Evolutionary conservation across 208 protist species (phyloP), one percentile per base, ranked within the genome.

Genomic region (Acanthamoeba castellanii): DNA sequence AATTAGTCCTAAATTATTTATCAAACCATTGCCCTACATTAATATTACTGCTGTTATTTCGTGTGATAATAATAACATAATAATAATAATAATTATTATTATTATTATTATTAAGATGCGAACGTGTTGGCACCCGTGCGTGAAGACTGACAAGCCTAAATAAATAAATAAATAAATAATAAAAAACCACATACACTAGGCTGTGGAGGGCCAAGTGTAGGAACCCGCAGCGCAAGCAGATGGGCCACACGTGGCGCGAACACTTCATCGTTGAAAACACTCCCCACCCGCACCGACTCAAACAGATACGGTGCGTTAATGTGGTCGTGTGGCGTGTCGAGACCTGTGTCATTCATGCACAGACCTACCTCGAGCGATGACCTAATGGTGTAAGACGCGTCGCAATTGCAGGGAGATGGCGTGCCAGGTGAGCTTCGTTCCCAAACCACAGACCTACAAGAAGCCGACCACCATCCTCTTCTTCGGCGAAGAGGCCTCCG

Each of bases 381-480:
- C 55, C 20, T 16, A 16, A 64, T 6, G 57, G 1, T 27, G 0
- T 3, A 64, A 16, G 18, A 27, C 22, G 57, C 11, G 5, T 25
- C 22, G 57, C 57, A 11, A 47, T 47, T 47, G 45, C 45, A 85
- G 78, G 45, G 47, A 85, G 27, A 85, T n/a, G 78, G 78, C 78
- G 20, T 85, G 78, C 27, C 52, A 25, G 27, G 78, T 85, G 47
- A 50, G 57, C 78, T 85, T 85, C n/a, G 78, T 85, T 0, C 78
- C 78, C 18, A 85, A 85, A 34, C 78, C 78, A 59, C 78, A 52
- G 14, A 85, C 78, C 18, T 85, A 85, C 78, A 85, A 85, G 78
- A 52, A 57, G 47, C 78, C 78, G 13, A 59, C 45, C 37, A 85
- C 78, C 2, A 50, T 85, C 34, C 78, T 85, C 78, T 59, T 85